phyloP scores from a whole-genome alignment of 2,329 filamentous ascomycete genomes.

The Waltergamsia citrina region DNA sequence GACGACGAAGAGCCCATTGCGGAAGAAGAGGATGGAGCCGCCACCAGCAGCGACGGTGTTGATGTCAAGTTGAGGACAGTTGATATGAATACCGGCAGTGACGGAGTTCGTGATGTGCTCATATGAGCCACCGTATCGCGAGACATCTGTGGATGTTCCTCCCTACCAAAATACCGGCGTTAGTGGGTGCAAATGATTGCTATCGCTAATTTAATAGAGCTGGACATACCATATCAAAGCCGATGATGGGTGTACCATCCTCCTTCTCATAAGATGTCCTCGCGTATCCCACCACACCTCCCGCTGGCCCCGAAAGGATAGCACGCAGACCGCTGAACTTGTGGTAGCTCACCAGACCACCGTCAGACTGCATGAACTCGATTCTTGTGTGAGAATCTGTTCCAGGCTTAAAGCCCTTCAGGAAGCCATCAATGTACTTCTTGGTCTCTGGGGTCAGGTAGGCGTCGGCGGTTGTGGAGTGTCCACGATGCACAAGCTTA shows the following conservation, averaged over 20 bases:
- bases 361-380: constrained; percentile 14
- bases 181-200: neutral
- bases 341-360: constrained; percentile 14
- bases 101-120: constrained; percentile 65
- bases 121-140: constrained; percentile 57
- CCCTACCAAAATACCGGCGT: constrained; percentile 14
- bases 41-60: constrained; percentile 53
- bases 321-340: constrained; percentile 16
- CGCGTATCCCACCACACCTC: constrained; percentile 13
- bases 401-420: constrained; percentile 13
- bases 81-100: constrained; percentile 59
- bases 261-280: constrained; percentile 13
- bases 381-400: constrained; percentile 13
- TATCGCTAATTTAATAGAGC: no score
- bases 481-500: constrained; percentile 30
- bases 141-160: constrained; percentile 62
- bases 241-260: constrained; percentile 12
- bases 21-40: constrained; percentile 49
- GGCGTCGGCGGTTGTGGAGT: constrained; percentile 30
- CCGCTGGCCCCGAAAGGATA: constrained; percentile 14
- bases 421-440: constrained; percentile 17
- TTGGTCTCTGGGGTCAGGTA: constrained; percentile 30
- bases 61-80: constrained; percentile 62
- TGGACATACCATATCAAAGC: no score
- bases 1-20: constrained; percentile 62